Conservation (phyloP, 2,329 filamentous ascomycete species). For the Colletotrichum noveboracense region DNA sequence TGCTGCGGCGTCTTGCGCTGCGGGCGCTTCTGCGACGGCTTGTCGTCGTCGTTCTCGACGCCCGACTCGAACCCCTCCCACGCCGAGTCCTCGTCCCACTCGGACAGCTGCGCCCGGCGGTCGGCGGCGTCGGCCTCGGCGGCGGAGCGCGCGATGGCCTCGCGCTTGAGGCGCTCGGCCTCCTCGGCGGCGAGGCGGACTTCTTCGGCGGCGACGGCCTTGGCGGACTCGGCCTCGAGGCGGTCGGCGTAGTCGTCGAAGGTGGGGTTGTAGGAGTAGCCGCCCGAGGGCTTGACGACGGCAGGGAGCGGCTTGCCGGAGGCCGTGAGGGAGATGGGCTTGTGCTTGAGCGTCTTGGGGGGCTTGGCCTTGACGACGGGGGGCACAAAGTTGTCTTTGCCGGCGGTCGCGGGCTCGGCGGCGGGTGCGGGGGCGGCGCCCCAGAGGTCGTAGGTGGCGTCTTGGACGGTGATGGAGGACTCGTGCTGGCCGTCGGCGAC, state of each 20-base stretch:
- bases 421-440: slow-evolving; percentile 38
- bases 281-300: slow-evolving; percentile 78
- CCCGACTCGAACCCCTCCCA: slow-evolving; percentile 93
- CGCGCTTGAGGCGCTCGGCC: slow-evolving; percentile 69
- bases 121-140: slow-evolving; percentile 79
- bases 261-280: slow-evolving; percentile 90
- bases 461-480: slow-evolving; percentile 58
- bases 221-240: slow-evolving; percentile 75
- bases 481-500: slow-evolving; percentile 77
- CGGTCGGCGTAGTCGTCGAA: slow-evolving; percentile 86
- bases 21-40: slow-evolving; percentile 66
- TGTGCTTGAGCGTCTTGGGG: slow-evolving; percentile 76
- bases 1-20: slow-evolving; percentile 86
- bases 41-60: slow-evolving; percentile 68
- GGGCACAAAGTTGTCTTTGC: slow-evolving; percentile 66
- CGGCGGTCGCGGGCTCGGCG: slow-evolving; percentile 33
- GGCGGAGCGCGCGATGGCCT: slow-evolving; percentile 72
- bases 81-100: slow-evolving; percentile 86
- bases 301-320: slow-evolving; percentile 81
- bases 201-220: slow-evolving; percentile 80
- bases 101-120: slow-evolving; percentile 66
- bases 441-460: slow-evolving; percentile 84
- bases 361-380: slow-evolving; percentile 70
- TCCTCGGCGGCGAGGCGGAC: slow-evolving; percentile 72
- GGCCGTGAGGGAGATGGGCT: slow-evolving; percentile 82